phyloP scores from a whole-genome alignment of 192 early-diverging fungal genomes.

The Linnemannia exigua region DNA sequence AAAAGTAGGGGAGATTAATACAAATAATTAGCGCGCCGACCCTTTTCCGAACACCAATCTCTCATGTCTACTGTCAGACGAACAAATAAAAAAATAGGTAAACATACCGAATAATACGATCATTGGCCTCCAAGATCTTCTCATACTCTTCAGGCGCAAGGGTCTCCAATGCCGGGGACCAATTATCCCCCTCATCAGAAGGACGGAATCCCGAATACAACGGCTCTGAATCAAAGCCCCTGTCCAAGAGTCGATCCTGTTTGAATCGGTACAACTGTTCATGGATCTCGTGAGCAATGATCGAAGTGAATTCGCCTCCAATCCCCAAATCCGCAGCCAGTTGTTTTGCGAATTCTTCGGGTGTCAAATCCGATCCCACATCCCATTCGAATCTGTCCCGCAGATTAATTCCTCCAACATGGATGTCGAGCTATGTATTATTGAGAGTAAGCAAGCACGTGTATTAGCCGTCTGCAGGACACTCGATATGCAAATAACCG shows the following conservation, averaged over 20 bases:
- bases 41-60: too few species aligned
- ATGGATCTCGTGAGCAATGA: conserved; percentile 79
- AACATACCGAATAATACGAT: conserved; percentile 65
- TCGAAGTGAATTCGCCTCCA: conserved; percentile 80
- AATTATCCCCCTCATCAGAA: conserved; percentile 59
- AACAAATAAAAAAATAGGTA: not conserved
- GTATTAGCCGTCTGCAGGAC: conserved; percentile 56
- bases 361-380: conserved; percentile 68
- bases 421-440: conserved; percentile 80
- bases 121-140: conserved; percentile 66
- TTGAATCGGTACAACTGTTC: conserved; percentile 76
- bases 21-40: not conserved
- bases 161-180: conserved; percentile 66
- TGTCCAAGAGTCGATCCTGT: conserved; percentile 61
- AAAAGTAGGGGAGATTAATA: not conserved
- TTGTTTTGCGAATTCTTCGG: conserved; percentile 78
- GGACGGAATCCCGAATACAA: conserved; percentile 58
- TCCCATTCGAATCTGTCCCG: conserved; percentile 94
- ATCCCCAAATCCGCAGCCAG: conserved; percentile 79
- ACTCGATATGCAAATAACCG: conserved; percentile 53
- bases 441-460: conserved; percentile 2
- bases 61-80: not conserved
- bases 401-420: conserved; percentile 82
- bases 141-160: conserved; percentile 69
- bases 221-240: conserved; percentile 52